phyloP scores from a whole-genome alignment of 768 basidiomycete genomes.

The Hericium coralloides region DNA sequence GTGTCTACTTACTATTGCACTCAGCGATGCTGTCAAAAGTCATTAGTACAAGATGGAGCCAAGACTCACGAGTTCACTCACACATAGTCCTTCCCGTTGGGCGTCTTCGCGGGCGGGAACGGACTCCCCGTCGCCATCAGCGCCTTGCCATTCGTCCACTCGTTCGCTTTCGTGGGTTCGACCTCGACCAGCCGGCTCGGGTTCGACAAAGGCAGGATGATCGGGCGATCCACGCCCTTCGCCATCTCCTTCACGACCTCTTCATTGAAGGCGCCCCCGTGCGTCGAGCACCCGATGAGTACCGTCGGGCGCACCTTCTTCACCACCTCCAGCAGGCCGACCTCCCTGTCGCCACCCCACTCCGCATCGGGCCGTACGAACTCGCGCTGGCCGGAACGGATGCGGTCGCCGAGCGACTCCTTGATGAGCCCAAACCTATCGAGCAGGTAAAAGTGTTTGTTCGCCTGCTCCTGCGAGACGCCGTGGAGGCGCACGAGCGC shows the following conservation, averaged over 20 bases:
- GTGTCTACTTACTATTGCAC: constrained; percentile 46
- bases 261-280: constrained; percentile 69
- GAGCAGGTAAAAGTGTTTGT: constrained; percentile 59
- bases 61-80: constrained; percentile 24
- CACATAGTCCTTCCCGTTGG: constrained; percentile 58
- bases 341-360: constrained; percentile 36
- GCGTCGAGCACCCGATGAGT: constrained; percentile 78
- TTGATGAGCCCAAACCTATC: constrained; percentile 62
- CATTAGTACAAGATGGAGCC: no score
- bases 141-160: constrained; percentile 76
- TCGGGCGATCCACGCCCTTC: constrained; percentile 59
- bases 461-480: constrained; percentile 48
- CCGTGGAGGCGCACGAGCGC: constrained; percentile 53
- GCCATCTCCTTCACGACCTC: constrained; percentile 64
- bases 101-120: constrained; percentile 64
- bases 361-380: constrained; percentile 53
- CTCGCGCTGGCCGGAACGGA: constrained; percentile 37
- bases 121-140: constrained; percentile 81
- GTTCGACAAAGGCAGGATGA: constrained; percentile 81
- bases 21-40: constrained; percentile 47
- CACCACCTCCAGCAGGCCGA: constrained; percentile 60
- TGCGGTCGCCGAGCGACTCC: constrained; percentile 32
- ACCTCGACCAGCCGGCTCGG: constrained; percentile 74
- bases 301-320: constrained; percentile 70
- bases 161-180: constrained; percentile 56